phyloP scores from a whole-genome alignment of 2,329 filamentous ascomycete genomes.

The Fonsecaea nubica region DNA sequence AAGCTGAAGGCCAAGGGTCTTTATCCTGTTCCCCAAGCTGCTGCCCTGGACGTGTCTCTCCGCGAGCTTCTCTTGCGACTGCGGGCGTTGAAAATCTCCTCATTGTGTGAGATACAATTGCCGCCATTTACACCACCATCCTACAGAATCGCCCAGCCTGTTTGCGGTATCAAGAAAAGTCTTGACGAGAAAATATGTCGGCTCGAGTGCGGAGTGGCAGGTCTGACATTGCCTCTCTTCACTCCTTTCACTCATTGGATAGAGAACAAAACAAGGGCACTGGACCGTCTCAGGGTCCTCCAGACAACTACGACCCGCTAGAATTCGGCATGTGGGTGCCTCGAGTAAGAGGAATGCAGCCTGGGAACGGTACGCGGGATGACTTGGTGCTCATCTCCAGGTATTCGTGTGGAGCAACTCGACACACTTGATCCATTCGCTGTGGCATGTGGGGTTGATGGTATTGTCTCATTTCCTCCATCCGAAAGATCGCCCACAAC shows the following conservation, averaged over 20 bases:
- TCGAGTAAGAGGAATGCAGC: neutral
- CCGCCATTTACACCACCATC: neutral
- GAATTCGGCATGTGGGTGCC: neutral
- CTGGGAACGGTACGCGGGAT: too few relatives aligned
- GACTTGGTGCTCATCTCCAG: neutral
- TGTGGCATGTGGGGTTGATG: neutral
- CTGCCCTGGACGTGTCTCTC: slow-evolving; percentile 1
- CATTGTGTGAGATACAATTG: neutral
- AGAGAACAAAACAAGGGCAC: neutral
- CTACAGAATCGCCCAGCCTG: neutral
- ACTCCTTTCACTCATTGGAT: neutral
- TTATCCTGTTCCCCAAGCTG: neutral
- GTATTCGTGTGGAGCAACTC: neutral
- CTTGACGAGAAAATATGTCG: neutral
- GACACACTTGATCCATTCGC: neutral
- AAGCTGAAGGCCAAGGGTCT: slow-evolving; percentile 2
- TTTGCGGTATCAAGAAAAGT: neutral
- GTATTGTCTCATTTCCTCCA: neutral
- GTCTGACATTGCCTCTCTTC: neutral
- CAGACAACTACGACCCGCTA: too few relatives aligned
- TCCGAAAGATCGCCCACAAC: neutral
- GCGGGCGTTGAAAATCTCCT: neutral
- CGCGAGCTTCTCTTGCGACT: neutral
- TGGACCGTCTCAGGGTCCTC: neutral
- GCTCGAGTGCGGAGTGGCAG: neutral